Base-by-base conservation (phyloP, 352 stramenopile genomes). In the Pythium biforme region DNA sequence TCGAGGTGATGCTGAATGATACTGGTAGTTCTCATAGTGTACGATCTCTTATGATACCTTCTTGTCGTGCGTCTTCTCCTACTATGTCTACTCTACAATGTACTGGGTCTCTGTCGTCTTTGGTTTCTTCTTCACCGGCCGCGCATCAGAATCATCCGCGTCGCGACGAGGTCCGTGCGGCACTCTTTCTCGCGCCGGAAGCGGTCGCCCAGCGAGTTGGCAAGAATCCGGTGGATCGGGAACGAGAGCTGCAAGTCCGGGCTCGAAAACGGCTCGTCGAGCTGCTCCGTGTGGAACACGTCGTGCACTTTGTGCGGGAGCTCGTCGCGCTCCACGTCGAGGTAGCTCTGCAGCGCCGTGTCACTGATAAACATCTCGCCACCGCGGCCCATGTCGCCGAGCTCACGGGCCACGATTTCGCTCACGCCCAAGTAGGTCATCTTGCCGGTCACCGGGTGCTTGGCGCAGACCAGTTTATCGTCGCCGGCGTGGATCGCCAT, bases 401-500 rank as follows among this genome's bases (percentile, higher is more conserved):
- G 76, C 48, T 92, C 83, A 26, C 77, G 77, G 8, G 79, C 77
- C 23, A 88, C 74, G 63, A 90, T 76, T 64, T 91, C 81, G 54
- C 75, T 86, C 23, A 83, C 63, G 15, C 85, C 85, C 15, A 86
- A 29, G 65, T 92, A 92, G 39, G 81, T 91, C 72, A 83, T 89
- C 64, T 90, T 90, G 57, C 81, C 81, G 0, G 84, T 94, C 6
- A 77, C 89, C 8, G 74, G 81, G 61, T 94, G 85, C 50, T 76
- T 83, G n/a, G 72, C 74, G 34, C 70, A 83, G 33, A 92, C 76
- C 39, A 90, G 70, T 25, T 76, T 70, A 4, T 83, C 73, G 52
- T 88, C 81, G 12, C 76, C 81, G 50, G 88, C 71, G 70, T 94
- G 84, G 65, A 94, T 86, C 19, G 76, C 81, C 81, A 94, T 92